Evolutionary conservation across 2,329 filamentous ascomycete species (phyloP).

Genomic region (Cladosporium sp.): DNA sequence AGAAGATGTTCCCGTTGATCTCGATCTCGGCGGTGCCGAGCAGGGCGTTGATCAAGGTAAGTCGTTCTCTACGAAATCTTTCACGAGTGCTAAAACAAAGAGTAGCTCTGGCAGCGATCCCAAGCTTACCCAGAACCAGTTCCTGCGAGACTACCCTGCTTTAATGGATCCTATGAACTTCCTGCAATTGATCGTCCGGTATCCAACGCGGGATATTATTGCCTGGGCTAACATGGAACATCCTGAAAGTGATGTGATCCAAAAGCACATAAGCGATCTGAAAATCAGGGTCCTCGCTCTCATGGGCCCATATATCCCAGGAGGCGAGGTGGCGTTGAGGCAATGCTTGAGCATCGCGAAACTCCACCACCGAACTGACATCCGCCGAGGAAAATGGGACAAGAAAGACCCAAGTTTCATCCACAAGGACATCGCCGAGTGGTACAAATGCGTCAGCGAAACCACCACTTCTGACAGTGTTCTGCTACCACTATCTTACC

Average conservation of each 20-base stretch:
- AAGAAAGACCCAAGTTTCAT: neutral
- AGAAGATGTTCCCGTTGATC: neutral
- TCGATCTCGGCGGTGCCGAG: neutral
- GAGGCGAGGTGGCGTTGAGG: neutral
- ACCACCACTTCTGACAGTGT: neutral
- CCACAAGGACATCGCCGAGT: neutral
- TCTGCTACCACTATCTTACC: neutral
- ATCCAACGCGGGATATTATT: neutral
- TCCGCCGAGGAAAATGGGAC: neutral
- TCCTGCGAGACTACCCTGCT: neutral
- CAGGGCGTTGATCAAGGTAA: neutral
- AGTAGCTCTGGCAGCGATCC: neutral
- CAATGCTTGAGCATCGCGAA: neutral
- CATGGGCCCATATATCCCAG: neutral
- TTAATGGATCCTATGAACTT: neutral
- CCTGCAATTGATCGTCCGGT: neutral
- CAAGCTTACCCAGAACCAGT: neutral
- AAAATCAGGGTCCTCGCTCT: neutral
- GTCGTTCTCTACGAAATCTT: neutral
- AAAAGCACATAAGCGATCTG: neutral
- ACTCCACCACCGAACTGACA: neutral
- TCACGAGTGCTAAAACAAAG: neutral
- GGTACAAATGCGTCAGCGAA: neutral
- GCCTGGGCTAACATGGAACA: neutral
- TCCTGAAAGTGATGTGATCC: neutral